These are phyloP conservation scores for Mortierella sp. DNA, from an alignment of 371 early-diverging fungal species.

Conservation along the genomic window DNA sequence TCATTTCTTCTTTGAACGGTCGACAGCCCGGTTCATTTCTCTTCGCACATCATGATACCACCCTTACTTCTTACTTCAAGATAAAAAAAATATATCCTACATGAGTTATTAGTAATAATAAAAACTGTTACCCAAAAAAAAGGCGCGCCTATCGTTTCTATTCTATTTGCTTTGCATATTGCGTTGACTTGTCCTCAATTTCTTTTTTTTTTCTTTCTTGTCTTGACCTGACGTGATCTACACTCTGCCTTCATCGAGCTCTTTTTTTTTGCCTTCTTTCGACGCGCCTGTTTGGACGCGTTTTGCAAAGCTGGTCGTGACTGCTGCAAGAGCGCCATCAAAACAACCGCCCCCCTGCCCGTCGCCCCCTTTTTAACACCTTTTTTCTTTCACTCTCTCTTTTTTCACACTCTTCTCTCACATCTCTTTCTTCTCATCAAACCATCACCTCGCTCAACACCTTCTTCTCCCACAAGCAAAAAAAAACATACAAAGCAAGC, in stretches of 20 bases:
- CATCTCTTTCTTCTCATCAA: neutral
- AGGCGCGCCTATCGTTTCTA: neutral
- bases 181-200: neutral
- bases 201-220: neutral
- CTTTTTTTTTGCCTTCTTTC: neutral
- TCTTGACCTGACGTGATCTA: too few species aligned
- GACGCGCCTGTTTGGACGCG: slow-evolving; percentile 4
- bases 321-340: neutral
- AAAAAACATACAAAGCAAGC: neutral
- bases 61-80: neutral
- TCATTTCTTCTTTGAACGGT: neutral
- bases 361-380: neutral
- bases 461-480: neutral
- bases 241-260: too few species aligned
- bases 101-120: slow-evolving; percentile 21
- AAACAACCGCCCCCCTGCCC: neutral
- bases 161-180: too few species aligned
- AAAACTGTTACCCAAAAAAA: neutral
- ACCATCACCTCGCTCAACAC: neutral
- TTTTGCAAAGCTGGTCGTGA: neutral
- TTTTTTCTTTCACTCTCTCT: neutral
- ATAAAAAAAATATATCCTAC: neutral
- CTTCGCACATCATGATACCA: slow-evolving; percentile 26
- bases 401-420: neutral
- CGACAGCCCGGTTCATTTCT: neutral